Evolutionary conservation across 1,284 basidiomycete species (phyloP).

Genomic region (Xerocomus nothofagi): DNA sequence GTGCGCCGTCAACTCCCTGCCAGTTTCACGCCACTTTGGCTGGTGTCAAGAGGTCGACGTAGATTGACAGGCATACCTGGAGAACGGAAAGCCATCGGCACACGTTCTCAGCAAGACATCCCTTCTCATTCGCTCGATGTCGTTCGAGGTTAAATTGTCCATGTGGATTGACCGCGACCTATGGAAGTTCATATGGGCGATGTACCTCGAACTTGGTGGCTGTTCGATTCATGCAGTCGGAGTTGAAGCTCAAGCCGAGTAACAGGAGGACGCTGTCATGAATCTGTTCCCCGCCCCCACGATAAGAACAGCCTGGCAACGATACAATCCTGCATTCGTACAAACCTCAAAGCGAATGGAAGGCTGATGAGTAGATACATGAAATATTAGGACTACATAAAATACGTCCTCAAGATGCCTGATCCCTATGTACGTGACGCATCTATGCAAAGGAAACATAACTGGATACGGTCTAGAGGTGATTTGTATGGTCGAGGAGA

Average conservation of each 20-base stretch:
- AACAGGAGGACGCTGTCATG: no score
- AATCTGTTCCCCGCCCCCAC: no score
- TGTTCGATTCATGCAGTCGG: slow-evolving; percentile 12
- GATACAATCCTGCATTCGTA: slow-evolving; percentile 23
- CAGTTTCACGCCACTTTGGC: slow-evolving; percentile 5
- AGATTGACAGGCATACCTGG: slow-evolving; percentile 27
- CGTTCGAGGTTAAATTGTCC: slow-evolving; percentile 27
- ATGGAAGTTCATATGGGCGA: slow-evolving; percentile 14
- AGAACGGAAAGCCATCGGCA: slow-evolving; percentile 33
- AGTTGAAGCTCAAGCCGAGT: slow-evolving; percentile 9
- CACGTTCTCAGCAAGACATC: slow-evolving; percentile 21
- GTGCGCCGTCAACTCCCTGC: slow-evolving; percentile 60
- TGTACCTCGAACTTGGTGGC: not conserved
- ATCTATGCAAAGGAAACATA: slow-evolving; percentile 28
- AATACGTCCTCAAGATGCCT: slow-evolving; percentile 39
- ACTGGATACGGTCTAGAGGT: slow-evolving; percentile 19
- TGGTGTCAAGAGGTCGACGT: not conserved
- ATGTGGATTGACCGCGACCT: slow-evolving; percentile 17
- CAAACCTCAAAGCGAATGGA: slow-evolving; percentile 14
- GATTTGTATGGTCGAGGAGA: slow-evolving; percentile 24
- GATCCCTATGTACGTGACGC: slow-evolving; percentile 37
- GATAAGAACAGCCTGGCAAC: not conserved
- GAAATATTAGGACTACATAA: slow-evolving; percentile 37
- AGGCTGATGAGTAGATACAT: slow-evolving; percentile 29
- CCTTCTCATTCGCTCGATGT: slow-evolving; percentile 24